Percentiles rank a stretch among this genome's conserved stretches.
Conservation (phyloP, 1,284 basidiomycete genomes). For the Microbotryum scabiosae region DNA sequence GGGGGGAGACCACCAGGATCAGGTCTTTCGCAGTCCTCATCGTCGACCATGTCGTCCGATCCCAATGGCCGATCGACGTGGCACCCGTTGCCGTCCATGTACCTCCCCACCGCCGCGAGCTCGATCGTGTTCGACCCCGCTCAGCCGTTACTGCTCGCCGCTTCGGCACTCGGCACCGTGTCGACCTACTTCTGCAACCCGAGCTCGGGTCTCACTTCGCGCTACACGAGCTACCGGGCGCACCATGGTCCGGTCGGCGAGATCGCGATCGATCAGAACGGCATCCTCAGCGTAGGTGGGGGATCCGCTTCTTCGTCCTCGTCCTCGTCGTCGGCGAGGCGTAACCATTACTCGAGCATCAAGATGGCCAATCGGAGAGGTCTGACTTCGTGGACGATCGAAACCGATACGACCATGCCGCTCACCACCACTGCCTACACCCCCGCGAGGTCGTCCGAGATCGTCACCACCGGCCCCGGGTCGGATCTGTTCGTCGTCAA, state of each 20-base stretch:
- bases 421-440: constrained; percentile 27
- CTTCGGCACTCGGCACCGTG: constrained; percentile 19
- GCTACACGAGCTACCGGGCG: constrained; percentile 35
- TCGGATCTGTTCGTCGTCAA: constrained; percentile 25
- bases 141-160: constrained; percentile 25
- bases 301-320: constrained; percentile 3
- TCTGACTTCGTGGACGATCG: constrained; percentile 38
- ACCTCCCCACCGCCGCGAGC: constrained; percentile 18
- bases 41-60: too few relatives aligned
- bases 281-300: constrained; percentile 39
- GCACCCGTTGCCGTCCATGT: constrained; percentile 24
- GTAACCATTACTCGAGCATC: constrained; percentile 24
- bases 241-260: constrained; percentile 34
- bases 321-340: not conserved
- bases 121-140: constrained; percentile 21
- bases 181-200: constrained; percentile 24
- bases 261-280: constrained; percentile 38
- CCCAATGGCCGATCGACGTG: constrained; percentile 6
- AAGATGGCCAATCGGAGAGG: constrained; percentile 42
- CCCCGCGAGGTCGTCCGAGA: constrained; percentile 25
- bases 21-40: too few relatives aligned
- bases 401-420: constrained; percentile 20
- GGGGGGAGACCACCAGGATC: too few relatives aligned
- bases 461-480: constrained; percentile 25
- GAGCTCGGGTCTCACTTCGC: constrained; percentile 6